A percentile compares a stretch with the other conserved stretches of the same genome.
phyloP scores from a whole-genome alignment of 169 alveolate genomes.

The Eimeria praecox region DNA sequence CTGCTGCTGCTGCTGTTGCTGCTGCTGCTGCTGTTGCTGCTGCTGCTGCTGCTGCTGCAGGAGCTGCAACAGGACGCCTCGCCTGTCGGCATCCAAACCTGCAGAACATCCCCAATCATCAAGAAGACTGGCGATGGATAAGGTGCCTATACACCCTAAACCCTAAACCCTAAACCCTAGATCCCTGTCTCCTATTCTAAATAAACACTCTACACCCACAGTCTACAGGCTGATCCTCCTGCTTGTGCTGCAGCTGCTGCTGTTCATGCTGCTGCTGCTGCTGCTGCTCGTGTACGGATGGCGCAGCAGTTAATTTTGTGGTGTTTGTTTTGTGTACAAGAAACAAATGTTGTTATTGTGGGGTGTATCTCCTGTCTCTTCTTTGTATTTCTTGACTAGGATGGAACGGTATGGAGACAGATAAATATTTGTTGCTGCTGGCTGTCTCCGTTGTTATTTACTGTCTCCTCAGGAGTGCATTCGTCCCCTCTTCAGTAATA shows the following conservation, averaged over 20 bases:
- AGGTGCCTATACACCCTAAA: too few species aligned
- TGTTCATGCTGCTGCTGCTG: neutral
- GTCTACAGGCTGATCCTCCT: neutral
- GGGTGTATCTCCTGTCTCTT: too few species aligned
- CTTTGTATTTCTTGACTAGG: too few species aligned
- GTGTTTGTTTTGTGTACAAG: too few species aligned
- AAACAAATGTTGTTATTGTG: too few species aligned
- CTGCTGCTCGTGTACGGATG: neutral
- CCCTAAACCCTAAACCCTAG: too few species aligned
- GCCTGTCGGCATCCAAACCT: slow-evolving; percentile 46
- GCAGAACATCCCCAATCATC: slow-evolving; percentile 57
- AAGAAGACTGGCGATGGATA: slow-evolving; percentile 61
- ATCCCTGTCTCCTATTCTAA: too few species aligned
- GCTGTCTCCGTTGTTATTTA: neutral
- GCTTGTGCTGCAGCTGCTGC: neutral
- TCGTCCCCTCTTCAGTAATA: slow-evolving; percentile 1
- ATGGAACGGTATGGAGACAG: too few species aligned
- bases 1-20: too few species aligned
- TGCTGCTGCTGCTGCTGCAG: neutral
- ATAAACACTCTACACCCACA: neutral
- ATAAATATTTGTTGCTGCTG: too few species aligned
- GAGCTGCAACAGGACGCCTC: slow-evolving; percentile 51
- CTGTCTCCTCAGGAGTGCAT: neutral
- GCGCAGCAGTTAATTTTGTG: too few species aligned
- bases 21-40: neutral